phyloP scores from a whole-genome alignment of 1,139 yeast genomes.

The Saccharomyces hybrid region DNA sequence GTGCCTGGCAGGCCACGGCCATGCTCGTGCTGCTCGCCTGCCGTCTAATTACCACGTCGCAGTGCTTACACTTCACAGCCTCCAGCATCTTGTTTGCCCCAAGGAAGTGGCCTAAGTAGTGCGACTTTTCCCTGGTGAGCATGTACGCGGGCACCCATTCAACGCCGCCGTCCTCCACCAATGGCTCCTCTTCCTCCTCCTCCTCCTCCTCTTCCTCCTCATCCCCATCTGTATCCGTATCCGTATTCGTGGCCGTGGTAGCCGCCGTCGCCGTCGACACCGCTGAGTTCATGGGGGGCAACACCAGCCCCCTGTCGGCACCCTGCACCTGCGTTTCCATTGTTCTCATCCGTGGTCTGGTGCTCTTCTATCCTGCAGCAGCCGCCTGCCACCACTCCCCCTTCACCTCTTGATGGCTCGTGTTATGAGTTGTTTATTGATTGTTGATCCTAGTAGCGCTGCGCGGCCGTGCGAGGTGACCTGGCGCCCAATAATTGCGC shows the following conservation, averaged over 20 bases:
- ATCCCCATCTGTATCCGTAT: not conserved
- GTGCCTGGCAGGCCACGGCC: conserved; percentile 8
- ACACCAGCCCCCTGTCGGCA: conserved; percentile 1
- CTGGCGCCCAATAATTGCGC: not conserved
- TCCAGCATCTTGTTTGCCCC: conserved; percentile 3
- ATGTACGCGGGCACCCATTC: conserved; percentile 15
- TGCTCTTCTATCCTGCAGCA: not conserved
- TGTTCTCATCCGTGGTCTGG: conserved; percentile 1
- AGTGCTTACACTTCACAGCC: conserved; percentile 15
- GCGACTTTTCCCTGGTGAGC: conserved; percentile 8
- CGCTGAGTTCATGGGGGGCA: conserved; percentile 1
- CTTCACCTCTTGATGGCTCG: not conserved
- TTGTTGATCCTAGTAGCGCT: not conserved
- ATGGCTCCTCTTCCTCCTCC: not conserved
- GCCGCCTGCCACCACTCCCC: not conserved
- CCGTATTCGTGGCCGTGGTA: not conserved
- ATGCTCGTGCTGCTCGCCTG: conserved; percentile 2
- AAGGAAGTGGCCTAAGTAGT: conserved; percentile 14
- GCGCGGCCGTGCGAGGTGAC: not conserved
- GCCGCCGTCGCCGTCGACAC: conserved; percentile 4
- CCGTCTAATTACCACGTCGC: conserved; percentile 10
- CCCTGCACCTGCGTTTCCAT: not conserved
- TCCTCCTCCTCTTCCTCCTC: not conserved
- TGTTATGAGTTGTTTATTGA: not conserved
- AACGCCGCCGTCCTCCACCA: conserved; percentile 2